Evolutionary conservation across 139 green algal species (phyloP).

Genomic region (Desmodesmus armatus): DNA sequence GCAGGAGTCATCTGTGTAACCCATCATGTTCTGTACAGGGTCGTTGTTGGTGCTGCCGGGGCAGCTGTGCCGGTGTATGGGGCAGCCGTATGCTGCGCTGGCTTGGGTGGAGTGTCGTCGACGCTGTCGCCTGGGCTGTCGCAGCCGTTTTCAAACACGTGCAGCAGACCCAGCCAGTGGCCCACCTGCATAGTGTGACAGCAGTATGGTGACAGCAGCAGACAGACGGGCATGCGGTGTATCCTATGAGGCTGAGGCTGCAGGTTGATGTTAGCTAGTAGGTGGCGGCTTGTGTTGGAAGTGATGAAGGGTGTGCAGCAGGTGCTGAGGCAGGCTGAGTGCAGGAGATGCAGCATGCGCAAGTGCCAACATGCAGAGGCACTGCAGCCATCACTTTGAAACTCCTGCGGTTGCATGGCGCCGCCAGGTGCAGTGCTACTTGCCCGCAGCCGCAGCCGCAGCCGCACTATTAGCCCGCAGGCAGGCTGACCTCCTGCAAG

Average conservation of each 20-base stretch:
- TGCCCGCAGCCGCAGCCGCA: no score
- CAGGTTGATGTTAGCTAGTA: no score
- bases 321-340: neutral
- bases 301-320: neutral
- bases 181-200: slow-evolving; percentile 23
- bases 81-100: slow-evolving; percentile 39
- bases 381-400: no score
- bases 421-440: no score
- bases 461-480: no score
- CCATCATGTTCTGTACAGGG: slow-evolving; percentile 38
- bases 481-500: no score
- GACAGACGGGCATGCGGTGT: no score
- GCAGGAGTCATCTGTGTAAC: slow-evolving; percentile 43
- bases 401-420: no score
- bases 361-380: neutral
- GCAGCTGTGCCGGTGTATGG: neutral
- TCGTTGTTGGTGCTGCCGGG: neutral
- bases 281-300: no score
- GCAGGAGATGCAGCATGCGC: neutral
- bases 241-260: no score
- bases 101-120: slow-evolving; percentile 26
- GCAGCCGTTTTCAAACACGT: slow-evolving; percentile 44
- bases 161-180: slow-evolving; percentile 43
- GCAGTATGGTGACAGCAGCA: neutral
- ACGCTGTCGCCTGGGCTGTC: slow-evolving; percentile 26